Conservation (phyloP, 1,284 basidiomycete species). For the Pseudozyma pruni region DNA sequence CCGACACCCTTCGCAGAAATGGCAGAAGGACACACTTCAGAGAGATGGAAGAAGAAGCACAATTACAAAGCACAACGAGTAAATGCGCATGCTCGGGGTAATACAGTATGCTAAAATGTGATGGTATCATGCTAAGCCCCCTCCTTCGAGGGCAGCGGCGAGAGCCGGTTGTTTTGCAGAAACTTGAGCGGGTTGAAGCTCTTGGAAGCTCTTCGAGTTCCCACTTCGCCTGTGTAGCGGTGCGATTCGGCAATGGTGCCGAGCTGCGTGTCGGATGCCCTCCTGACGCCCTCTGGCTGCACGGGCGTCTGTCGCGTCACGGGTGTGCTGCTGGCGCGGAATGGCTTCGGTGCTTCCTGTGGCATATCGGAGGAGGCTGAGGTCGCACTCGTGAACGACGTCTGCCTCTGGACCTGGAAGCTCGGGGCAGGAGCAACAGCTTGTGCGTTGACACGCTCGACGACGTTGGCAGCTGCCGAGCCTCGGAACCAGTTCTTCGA, state of each 20-base stretch:
- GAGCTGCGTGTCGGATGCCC: constrained; percentile 40
- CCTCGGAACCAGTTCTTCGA: constrained; percentile 40
- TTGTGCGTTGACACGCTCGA: constrained; percentile 31
- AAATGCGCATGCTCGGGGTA: too few species aligned
- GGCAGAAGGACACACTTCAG: constrained; percentile 4
- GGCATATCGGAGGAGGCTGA: constrained; percentile 1
- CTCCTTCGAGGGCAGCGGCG: constrained; percentile 34
- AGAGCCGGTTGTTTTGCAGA: constrained; percentile 42
- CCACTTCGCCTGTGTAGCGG: neutral
- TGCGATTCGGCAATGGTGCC: constrained; percentile 25
- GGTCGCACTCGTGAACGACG: constrained; percentile 5
- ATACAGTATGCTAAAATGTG: too few species aligned
- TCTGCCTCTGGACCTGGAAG: constrained; percentile 1
- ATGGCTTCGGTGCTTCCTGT: constrained; percentile 11
- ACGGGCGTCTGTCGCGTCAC: constrained; percentile 20
- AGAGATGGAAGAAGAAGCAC: neutral
- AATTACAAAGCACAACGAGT: constrained; percentile 25
- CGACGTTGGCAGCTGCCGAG: constrained; percentile 28
- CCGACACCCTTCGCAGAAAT: neutral
- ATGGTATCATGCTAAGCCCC: constrained; percentile 4
- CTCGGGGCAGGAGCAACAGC: constrained; percentile 8
- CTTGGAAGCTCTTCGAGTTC: constrained; percentile 11
- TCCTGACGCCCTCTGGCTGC: constrained; percentile 14
- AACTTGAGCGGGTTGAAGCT: constrained; percentile 36
- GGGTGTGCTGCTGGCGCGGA: constrained; percentile 25